Conservation (phyloP, 2,329 filamentous ascomycete genomes). For the Epichloe elymi region DNA sequence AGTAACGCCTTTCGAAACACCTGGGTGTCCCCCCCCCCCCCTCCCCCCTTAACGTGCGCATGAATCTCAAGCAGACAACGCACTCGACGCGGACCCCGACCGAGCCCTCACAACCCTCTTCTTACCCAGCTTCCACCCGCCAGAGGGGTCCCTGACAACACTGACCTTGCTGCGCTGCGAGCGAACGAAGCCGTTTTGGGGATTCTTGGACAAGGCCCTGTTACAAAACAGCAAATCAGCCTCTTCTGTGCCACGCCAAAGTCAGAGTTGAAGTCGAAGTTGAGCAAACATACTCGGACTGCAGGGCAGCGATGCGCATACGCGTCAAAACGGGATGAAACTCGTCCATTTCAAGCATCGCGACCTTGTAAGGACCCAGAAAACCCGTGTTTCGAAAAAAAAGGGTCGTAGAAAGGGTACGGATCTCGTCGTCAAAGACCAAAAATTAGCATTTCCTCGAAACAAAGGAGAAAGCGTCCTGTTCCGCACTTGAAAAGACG, state of each 20-base stretch:
- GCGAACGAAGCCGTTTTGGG: conserved; percentile 10
- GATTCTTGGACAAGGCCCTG: conserved; percentile 4
- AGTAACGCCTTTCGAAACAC: background rate
- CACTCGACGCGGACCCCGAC: conserved; percentile 6
- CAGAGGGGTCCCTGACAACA: conserved; percentile 9
- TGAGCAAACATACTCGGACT: conserved; percentile 28
- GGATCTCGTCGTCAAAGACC: background rate
- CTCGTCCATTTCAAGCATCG: conserved; percentile 3
- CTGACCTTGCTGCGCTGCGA: conserved; percentile 13
- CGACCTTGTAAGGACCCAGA: background rate
- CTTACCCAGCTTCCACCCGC: conserved; percentile 11
- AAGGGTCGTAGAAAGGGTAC: background rate
- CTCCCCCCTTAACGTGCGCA: no score
- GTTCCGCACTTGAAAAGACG: background rate
- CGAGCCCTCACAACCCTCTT: conserved; percentile 13
- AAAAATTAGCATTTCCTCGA: background rate
- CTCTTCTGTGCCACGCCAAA: background rate
- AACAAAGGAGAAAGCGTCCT: background rate
- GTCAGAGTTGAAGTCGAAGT: background rate
- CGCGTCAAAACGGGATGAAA: conserved; percentile 27
- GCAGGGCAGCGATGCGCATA: conserved; percentile 34
- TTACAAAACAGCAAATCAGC: background rate
- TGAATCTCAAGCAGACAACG: background rate
- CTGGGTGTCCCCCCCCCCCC: no score
- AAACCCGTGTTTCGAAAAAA: no score